Evolutionary conservation across 495 filamentous ascomycete genomes (phyloP).

Genomic region (Niebla homalea): DNA sequence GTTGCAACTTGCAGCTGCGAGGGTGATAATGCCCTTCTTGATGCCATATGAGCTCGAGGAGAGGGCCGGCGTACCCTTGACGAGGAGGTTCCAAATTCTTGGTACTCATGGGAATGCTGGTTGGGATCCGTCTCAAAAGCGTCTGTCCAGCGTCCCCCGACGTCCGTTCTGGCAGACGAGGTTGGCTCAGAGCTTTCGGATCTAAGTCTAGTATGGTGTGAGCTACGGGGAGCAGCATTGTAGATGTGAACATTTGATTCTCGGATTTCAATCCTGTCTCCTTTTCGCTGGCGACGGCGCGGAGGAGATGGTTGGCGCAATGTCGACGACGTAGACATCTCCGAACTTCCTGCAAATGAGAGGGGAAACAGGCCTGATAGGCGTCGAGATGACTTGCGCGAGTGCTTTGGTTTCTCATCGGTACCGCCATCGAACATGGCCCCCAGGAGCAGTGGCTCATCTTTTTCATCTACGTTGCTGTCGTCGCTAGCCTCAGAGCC

Average conservation of each 20-base stretch:
- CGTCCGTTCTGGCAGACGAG: background rate
- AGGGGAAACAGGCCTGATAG: background rate
- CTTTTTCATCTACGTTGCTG: background rate
- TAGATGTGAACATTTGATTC: slow-evolving; percentile 4
- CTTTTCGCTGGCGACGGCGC: background rate
- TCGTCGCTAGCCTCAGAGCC: background rate
- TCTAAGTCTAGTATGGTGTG: background rate
- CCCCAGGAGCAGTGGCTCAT: background rate
- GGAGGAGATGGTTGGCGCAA: background rate
- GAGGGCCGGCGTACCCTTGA: too few species aligned
- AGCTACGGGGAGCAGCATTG: background rate
- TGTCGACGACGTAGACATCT: background rate
- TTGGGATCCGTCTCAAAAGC: background rate
- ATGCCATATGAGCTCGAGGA: too few species aligned
- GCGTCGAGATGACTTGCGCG: background rate
- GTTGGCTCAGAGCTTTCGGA: background rate
- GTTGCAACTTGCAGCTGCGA: too few species aligned
- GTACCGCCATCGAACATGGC: background rate
- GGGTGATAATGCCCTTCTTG: too few species aligned
- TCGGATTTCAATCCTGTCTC: background rate
- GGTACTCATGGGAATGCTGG: too few species aligned
- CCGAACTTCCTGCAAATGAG: background rate
- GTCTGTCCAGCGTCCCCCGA: too few species aligned
- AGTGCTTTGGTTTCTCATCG: background rate
- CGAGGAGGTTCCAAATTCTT: too few species aligned